Conservation (phyloP, 2,329 filamentous ascomycete genomes). For the Zymoseptoria tritici region DNA sequence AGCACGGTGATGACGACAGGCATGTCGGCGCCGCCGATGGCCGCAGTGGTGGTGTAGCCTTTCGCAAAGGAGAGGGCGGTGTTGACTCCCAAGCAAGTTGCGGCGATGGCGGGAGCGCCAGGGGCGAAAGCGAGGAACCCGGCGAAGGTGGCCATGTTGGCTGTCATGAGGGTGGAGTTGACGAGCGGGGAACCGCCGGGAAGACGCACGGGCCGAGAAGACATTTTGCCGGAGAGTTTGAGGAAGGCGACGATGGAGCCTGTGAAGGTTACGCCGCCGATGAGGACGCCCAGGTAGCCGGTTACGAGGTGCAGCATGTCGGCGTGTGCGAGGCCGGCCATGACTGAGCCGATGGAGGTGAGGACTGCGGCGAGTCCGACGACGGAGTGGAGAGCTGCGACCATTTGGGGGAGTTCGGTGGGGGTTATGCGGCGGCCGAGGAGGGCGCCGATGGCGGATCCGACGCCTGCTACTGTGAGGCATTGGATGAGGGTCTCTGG, state of each 20-base stretch:
- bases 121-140: constrained; percentile 76
- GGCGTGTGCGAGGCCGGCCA: constrained; percentile 58
- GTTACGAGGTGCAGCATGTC: constrained; percentile 77
- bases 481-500: constrained; percentile 75
- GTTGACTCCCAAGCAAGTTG: constrained; percentile 68
- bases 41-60: constrained; percentile 78
- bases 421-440: constrained; percentile 84
- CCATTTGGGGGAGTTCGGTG: constrained; percentile 80
- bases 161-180: constrained; percentile 66
- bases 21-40: constrained; percentile 92
- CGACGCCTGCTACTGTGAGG: constrained; percentile 64
- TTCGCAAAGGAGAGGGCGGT: constrained; percentile 74
- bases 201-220: constrained; percentile 64
- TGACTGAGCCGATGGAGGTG: constrained; percentile 80
- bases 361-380: constrained; percentile 82
- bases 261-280: constrained; percentile 78
- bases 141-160: constrained; percentile 76
- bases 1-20: constrained; percentile 84
- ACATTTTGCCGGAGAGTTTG: constrained; percentile 77
- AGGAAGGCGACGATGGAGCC: constrained; percentile 84
- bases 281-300: constrained; percentile 77
- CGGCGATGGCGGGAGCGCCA: constrained; percentile 69
- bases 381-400: constrained; percentile 81
- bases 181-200: constrained; percentile 63
- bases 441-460: constrained; percentile 60